Evolutionary conservation across 148 eudicot species (phyloP).

Genomic region (Fagopyrum tataricum): DNA sequence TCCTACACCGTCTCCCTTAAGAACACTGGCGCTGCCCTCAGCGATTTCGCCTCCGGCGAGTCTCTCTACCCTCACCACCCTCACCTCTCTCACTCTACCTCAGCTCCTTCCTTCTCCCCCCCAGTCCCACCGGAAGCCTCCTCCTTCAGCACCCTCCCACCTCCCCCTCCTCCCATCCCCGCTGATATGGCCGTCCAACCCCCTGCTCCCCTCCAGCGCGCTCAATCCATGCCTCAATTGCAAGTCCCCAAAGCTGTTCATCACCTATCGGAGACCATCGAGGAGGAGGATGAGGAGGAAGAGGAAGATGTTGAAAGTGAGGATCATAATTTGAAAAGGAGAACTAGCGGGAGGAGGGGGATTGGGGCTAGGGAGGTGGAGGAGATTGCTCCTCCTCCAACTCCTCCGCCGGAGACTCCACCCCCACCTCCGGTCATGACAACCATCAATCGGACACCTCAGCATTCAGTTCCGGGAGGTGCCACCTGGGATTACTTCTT

Average conservation of each 20-base stretch:
- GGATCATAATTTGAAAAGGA: constrained; percentile 27
- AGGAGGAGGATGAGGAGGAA: constrained; percentile 39
- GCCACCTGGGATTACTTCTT: constrained; percentile 63
- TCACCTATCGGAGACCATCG: constrained; percentile 25
- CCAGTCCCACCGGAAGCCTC: neutral
- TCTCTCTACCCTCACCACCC: constrained; percentile 28
- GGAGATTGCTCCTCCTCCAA: constrained; percentile 24
- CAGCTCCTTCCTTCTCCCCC: neutral
- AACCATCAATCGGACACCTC: constrained; percentile 21
- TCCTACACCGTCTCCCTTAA: constrained; percentile 51
- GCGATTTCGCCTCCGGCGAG: constrained; percentile 63
- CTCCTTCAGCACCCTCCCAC: constrained; percentile 17
- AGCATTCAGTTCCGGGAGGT: constrained; percentile 26
- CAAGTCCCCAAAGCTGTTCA: constrained; percentile 17
- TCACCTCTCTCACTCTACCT: constrained; percentile 21
- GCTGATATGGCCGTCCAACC: constrained; percentile 17
- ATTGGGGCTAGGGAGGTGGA: constrained; percentile 20
- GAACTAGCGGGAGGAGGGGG: constrained; percentile 20
- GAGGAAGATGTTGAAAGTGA: constrained; percentile 29
- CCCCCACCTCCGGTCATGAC: constrained; percentile 23
- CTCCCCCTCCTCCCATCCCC: constrained; percentile 12
- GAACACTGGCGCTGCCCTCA: constrained; percentile 76
- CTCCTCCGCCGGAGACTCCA: constrained; percentile 12
- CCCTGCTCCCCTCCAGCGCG: constrained; percentile 49
- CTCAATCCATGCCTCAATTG: constrained; percentile 62